phyloP scores from a whole-genome alignment of 1,284 basidiomycete genomes.

The Bondarzewia mesenterica region DNA sequence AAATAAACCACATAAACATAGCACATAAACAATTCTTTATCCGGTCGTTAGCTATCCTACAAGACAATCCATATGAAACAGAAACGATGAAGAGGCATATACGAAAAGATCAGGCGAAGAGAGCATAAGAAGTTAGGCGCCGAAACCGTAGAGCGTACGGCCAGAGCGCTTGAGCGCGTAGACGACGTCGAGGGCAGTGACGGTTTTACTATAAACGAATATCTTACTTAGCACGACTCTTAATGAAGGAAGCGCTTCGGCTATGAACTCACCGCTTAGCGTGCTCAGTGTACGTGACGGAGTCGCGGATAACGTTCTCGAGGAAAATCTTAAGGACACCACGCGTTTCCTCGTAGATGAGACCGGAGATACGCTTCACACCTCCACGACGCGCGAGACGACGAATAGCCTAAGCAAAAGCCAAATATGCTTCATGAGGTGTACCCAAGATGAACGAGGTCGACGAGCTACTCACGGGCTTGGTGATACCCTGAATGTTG shows the following conservation, averaged over 20 bases:
- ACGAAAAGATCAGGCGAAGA: background rate
- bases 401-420: constrained; percentile 57
- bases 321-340: constrained; percentile 83
- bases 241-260: background rate
- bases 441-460: constrained; percentile 2
- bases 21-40: no score
- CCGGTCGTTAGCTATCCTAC: background rate
- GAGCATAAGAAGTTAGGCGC: constrained; percentile 36
- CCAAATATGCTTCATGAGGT: background rate
- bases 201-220: constrained; percentile 56
- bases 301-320: constrained; percentile 76
- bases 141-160: constrained; percentile 77
- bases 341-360: constrained; percentile 80
- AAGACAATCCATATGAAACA: background rate
- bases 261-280: constrained; percentile 57
- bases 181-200: constrained; percentile 75
- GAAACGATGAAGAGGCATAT: no score
- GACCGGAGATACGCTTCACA: constrained; percentile 78
- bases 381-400: constrained; percentile 82
- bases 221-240: no score
- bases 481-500: constrained; percentile 68
- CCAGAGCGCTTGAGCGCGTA: constrained; percentile 82
- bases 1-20: no score
- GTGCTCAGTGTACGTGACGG: constrained; percentile 87
- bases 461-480: constrained; percentile 29